Percentiles rank a stretch among this genome's conserved stretches.
These are phyloP conservation scores for Fusarium subglutinans DNA, from an alignment of 2,329 filamentous ascomycete genomes.

Conservation along the genomic window DNA sequence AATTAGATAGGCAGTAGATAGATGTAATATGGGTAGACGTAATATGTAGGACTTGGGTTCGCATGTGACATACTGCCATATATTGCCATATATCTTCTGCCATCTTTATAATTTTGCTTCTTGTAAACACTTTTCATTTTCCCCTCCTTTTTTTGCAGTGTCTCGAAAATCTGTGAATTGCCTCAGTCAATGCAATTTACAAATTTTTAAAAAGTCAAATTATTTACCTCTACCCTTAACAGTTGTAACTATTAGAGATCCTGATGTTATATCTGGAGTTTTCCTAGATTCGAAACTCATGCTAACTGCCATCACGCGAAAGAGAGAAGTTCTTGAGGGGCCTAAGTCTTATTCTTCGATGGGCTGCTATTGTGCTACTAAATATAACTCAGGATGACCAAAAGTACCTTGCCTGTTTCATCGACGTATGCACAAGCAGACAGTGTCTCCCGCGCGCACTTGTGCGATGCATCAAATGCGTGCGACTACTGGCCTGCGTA, in stretches of 20 bases:
- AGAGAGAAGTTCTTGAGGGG: constrained; percentile 6
- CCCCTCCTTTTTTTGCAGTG: rapidly evolving
- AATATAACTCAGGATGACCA: rapidly evolving
- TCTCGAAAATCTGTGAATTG: not conserved
- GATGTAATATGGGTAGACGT: not conserved
- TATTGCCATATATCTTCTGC: constrained; percentile 7
- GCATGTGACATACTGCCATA: not conserved
- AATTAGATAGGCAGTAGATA: not conserved
- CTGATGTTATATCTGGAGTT: not conserved
- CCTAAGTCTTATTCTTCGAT: constrained; percentile 30
- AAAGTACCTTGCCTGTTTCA: constrained; percentile 47
- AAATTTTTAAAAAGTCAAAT: rapidly evolving
- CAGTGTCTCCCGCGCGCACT: constrained; percentile 47
- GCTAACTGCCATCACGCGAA: not conserved
- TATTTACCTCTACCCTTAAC: not conserved
- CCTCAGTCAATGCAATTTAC: rapidly evolving
- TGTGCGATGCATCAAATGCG: constrained; percentile 50
- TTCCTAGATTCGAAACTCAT: not conserved
- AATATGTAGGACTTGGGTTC: not conserved
- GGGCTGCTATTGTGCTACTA: not conserved
- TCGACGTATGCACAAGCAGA: constrained; percentile 50
- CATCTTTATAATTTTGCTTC: not conserved
- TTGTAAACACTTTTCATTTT: not conserved
- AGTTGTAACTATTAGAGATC: rapidly evolving
- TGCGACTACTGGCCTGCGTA: constrained; percentile 56